Evolutionary conservation across 768 basidiomycete species (phyloP), one percentile per base, ranked within the genome.

Genomic region (Rhizopogon vulgaris): DNA sequence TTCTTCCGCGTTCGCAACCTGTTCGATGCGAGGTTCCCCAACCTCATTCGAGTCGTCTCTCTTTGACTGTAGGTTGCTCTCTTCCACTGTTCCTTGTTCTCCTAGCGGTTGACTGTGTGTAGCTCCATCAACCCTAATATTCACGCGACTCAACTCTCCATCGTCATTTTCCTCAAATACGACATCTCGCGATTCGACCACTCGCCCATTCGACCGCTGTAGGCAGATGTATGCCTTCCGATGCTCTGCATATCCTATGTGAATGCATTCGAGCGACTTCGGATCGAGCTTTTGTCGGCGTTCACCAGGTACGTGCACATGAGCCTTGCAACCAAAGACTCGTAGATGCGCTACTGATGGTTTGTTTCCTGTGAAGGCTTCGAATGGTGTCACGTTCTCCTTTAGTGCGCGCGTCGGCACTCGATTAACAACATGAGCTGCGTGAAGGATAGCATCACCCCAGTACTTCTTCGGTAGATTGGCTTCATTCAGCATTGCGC

Each of bases 251-350:
- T 41, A 52, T 3, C 51, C 32, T 7, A 52, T 22, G 37, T 28
- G 32, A 4, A 18, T 38, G 25, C 51, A 52, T 14, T 17, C 32
- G n/a, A 52, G 10, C 12, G 34, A 52, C 15, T 52, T 52, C 4
- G 36, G 3, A 28, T 52, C 51, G 11, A 52, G 51, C 12, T 40
- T 50, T 14, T 17, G 34, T 4, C 51, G 51, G 12, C 59, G 62
- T 39, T 69, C 58, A 46, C 64, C 58, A 30, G 48, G 63, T n/a
- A 63, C 56, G 50, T 58, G 60, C 7, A 60, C 62, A 34, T 62
- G 64, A 9, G 62, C 64, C 11, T 49, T 41, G 40, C 65, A 70
- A 0, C 66, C 64, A 37, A 61, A 57, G 14, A 60, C 41, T 8
- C 54, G 40, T 2, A 64, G 32, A 17, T 59, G 38, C 3, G 32